Conservation (phyloP, 1,139 yeast genomes). For the Diutina sp. region DNA sequence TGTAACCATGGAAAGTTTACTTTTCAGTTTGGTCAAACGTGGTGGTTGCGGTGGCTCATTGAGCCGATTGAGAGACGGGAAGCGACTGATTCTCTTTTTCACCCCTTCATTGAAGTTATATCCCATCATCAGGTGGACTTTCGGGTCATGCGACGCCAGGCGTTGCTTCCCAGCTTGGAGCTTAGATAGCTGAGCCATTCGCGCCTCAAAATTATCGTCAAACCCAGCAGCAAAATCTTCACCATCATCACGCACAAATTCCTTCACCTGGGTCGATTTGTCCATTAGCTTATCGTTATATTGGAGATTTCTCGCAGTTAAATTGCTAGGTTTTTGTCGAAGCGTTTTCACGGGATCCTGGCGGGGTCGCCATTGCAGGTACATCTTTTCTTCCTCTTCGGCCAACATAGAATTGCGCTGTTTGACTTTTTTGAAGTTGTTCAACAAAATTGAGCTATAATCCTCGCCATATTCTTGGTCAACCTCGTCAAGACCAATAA, state of each 20-base stretch:
- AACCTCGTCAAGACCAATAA: neutral
- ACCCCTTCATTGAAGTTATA: slow-evolving; percentile 1
- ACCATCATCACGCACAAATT: neutral
- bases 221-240: neutral
- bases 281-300: neutral
- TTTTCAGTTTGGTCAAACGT: neutral
- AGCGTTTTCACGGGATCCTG: neutral
- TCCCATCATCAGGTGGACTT: neutral
- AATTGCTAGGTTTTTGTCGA: neutral
- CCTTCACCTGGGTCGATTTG: neutral
- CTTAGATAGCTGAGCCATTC: neutral
- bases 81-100: neutral
- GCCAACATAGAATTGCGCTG: neutral
- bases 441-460: neutral
- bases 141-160: neutral
- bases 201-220: neutral
- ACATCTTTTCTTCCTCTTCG: neutral
- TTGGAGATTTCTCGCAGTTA: neutral
- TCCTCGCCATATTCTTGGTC: neutral
- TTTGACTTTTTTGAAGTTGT: neutral
- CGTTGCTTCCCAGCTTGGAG: neutral
- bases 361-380: neutral
- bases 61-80: neutral
- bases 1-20: neutral
- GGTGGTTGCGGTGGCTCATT: neutral